Percentiles rank a stretch among this genome's conserved stretches.
Conservation (phyloP, 2,329 filamentous ascomycete genomes). For the Periconia digitata region DNA sequence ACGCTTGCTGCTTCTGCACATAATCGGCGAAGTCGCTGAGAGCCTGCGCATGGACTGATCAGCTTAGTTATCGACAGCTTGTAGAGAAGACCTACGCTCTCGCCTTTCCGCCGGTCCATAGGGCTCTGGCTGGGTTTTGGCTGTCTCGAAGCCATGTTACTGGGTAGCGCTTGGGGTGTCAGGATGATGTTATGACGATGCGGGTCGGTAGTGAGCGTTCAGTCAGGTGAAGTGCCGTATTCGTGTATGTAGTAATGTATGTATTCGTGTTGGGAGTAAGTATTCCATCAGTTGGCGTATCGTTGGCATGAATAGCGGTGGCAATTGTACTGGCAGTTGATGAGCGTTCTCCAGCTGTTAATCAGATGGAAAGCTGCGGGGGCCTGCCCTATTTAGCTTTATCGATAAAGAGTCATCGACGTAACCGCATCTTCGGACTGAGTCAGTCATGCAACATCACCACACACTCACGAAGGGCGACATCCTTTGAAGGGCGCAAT, state of each 20-base stretch:
- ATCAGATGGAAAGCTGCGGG: not conserved
- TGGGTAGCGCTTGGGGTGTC: not conserved
- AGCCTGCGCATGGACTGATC: constrained; percentile 53
- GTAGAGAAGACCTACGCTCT: constrained; percentile 63
- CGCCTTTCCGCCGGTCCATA: constrained; percentile 82
- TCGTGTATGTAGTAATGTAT: constrained; percentile 22
- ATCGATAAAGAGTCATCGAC: constrained; percentile 2
- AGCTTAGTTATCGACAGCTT: not conserved
- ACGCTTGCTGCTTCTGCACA: constrained; percentile 87
- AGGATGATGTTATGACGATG: not conserved
- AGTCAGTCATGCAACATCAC: constrained; percentile 1
- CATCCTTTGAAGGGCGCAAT: not conserved
- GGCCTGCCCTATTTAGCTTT: constrained; percentile 16
- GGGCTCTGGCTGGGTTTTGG: constrained; percentile 56
- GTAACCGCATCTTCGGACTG: not conserved
- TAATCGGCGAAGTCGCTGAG: constrained; percentile 97
- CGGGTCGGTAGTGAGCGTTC: constrained; percentile 11
- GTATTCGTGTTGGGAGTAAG: constrained; percentile 16
- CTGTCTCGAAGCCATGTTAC: constrained; percentile 38
- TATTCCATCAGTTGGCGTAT: constrained; percentile 37
- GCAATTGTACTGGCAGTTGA: not conserved
- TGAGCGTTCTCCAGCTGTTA: not conserved
- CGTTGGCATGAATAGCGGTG: constrained; percentile 20
- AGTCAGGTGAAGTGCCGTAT: constrained; percentile 21
- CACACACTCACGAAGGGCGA: constrained; percentile 7